Conservation (phyloP, 2,329 filamentous ascomycete genomes). For the Pezicula radicicola region DNA sequence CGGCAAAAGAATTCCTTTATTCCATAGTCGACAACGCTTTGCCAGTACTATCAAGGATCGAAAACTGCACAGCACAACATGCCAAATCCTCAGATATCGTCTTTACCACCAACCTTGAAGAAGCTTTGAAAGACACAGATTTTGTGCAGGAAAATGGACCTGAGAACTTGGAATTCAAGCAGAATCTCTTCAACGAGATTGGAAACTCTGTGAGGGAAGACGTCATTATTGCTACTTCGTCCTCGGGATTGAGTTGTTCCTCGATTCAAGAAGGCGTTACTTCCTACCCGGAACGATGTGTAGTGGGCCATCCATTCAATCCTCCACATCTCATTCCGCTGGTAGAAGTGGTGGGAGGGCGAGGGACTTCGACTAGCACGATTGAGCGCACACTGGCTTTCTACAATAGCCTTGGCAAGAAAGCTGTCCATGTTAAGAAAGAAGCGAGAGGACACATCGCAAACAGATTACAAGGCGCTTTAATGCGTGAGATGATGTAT, state of each 20-base stretch:
- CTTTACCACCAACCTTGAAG: constrained; percentile 12
- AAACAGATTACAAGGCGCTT: constrained; percentile 40
- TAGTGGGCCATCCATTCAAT: constrained; percentile 46
- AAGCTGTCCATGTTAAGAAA: constrained; percentile 35
- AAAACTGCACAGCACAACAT: neutral
- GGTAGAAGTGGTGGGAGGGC: constrained; percentile 41
- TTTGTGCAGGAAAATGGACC: constrained; percentile 32
- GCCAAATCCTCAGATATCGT: neutral
- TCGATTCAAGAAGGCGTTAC: constrained; percentile 11
- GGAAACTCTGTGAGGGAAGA: constrained; percentile 25
- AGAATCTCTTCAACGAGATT: constrained; percentile 32
- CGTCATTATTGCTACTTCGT: constrained; percentile 37
- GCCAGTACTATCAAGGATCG: neutral
- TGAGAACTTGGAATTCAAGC: constrained; percentile 37
- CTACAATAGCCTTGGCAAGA: constrained; percentile 37
- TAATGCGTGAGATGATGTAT: constrained; percentile 33
- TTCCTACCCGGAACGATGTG: neutral
- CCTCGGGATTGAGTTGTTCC: constrained; percentile 28
- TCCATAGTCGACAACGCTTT: neutral
- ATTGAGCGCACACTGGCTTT: constrained; percentile 29
- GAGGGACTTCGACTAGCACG: constrained; percentile 3
- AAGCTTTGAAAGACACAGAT: constrained; percentile 8
- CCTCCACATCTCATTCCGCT: constrained; percentile 45
- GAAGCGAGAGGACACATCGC: constrained; percentile 41
- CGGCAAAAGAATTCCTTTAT: constrained; percentile 27